Evolutionary conservation across 2,329 filamentous ascomycete species (phyloP), one percentile per base, ranked within the genome.

Genomic region (Talaromyces sp.): DNA sequence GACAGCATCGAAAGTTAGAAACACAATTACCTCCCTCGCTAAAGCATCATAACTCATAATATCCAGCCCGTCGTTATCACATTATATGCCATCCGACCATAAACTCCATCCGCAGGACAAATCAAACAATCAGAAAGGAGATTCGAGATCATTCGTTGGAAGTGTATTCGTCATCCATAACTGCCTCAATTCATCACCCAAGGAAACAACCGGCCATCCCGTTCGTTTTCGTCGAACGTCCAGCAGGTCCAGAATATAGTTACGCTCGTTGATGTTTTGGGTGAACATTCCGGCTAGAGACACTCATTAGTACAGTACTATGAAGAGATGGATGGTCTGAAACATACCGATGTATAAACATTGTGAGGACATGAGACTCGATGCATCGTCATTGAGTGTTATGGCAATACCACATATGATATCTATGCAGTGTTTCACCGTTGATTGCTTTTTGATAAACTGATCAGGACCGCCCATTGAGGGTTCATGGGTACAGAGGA

Each of bases 391-490:
- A n/a, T 68, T 72, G 13, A 72, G 51, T 0, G 67, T 68, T 59
- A 68, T 67, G 13, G 71, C 71, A 65, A 74, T 71, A 5, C 72
- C 71, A 67, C 71, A 72, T 13, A 74, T 70, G n/a, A 66, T 66
- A 27, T 71, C 68, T 13, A 70, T 67, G 38, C 66, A 69, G 17
- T 58, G 65, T 29, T 68, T 63, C 3, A 74, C 67, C 1, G 58
- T 38, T 1, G 58, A 66, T 25, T 73, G 71, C 15, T 68, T 68
- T 25, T 68, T 40, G 1, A 72, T 34, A 29, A 69, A 71, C 5
- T 69, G 45, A 17, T 68, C 65, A 6, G 71, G 54, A 1, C 72
- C 72, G 6, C 69, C 68, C 3, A 71, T 15, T 5, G 53, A 69
- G 11, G 72, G 72, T 22, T 72, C 68, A 47, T 73, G 68, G 0